Conservation (phyloP, 2,329 filamentous ascomycete species). For the Pseudocercospora pini-densiflorae region DNA sequence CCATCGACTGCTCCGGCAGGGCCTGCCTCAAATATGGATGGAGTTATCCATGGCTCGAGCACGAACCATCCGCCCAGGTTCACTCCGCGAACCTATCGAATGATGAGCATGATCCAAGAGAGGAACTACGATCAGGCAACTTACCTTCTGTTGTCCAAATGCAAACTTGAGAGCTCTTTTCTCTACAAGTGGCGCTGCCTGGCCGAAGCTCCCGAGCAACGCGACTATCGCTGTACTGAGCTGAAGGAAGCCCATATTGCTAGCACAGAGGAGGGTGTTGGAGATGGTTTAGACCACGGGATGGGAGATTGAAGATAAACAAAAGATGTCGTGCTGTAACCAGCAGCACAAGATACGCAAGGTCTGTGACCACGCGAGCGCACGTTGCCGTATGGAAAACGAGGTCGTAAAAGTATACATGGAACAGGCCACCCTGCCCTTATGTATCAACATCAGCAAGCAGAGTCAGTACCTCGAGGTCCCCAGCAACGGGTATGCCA, state of each 20-base stretch:
- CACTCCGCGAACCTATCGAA: conserved; percentile 58
- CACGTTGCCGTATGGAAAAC: not conserved
- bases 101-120: not conserved
- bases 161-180: conserved; percentile 47
- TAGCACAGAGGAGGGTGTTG: not conserved
- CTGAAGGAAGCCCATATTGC: conserved; percentile 29
- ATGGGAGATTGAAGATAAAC: not conserved
- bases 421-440: conserved; percentile 4
- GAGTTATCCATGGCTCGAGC: conserved; percentile 68
- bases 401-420: not conserved
- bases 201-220: conserved; percentile 31
- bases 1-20: conserved; percentile 58
- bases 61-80: conserved; percentile 69
- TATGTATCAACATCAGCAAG: conserved; percentile 6
- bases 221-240: conserved; percentile 30
- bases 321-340: not conserved
- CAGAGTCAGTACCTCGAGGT: not conserved
- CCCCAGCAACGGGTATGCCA: not conserved
- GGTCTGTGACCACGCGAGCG: not conserved
- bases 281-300: not conserved
- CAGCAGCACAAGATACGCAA: not conserved
- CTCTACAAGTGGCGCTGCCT: conserved; percentile 30
- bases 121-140: not conserved
- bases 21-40: conserved; percentile 60
- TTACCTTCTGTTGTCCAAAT: conserved; percentile 56